phyloP scores from a whole-genome alignment of 345 rosid genomes.

The Brassica nigra region DNA sequence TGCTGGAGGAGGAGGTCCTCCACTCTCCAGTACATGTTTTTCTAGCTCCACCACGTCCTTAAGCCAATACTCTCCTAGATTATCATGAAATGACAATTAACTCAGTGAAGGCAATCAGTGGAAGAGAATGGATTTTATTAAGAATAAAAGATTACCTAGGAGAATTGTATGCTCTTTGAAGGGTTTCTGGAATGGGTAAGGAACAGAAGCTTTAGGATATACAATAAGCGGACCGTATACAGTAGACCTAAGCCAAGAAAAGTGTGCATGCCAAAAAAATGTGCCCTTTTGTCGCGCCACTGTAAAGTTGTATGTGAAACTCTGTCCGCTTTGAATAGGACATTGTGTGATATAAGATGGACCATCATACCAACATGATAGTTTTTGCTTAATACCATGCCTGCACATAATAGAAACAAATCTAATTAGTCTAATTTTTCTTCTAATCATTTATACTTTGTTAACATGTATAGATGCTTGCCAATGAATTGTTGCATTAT shows the following conservation, averaged over 20 bases:
- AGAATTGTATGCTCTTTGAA: slow-evolving; percentile 63
- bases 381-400: slow-evolving; percentile 86
- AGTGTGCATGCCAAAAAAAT: slow-evolving; percentile 83
- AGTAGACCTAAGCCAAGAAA: slow-evolving; percentile 84
- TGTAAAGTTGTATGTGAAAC: slow-evolving; percentile 72
- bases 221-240: slow-evolving; percentile 75
- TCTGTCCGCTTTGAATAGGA: slow-evolving; percentile 74
- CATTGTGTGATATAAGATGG: slow-evolving; percentile 91
- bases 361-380: slow-evolving; percentile 89
- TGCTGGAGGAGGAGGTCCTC: slow-evolving; percentile 71
- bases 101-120: slow-evolving; percentile 16
- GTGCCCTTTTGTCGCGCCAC: slow-evolving; percentile 77
- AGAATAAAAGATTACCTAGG: slow-evolving; percentile 48
- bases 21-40: slow-evolving; percentile 56
- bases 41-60: slow-evolving; percentile 65
- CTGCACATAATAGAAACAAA: slow-evolving; percentile 35
- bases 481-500: slow-evolving; percentile 87
- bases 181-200: slow-evolving; percentile 72
- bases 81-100: not conserved
- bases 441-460: not conserved
- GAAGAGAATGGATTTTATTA: not conserved
- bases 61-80: slow-evolving; percentile 80
- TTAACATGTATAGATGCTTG: slow-evolving; percentile 25
- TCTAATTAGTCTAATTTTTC: not conserved
- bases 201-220: slow-evolving; percentile 64